Percentiles rank a stretch among this genome's conserved stretches.
phyloP scores from a whole-genome alignment of 163 green algal species.

The Chlamydomonas reinhardtii region DNA sequence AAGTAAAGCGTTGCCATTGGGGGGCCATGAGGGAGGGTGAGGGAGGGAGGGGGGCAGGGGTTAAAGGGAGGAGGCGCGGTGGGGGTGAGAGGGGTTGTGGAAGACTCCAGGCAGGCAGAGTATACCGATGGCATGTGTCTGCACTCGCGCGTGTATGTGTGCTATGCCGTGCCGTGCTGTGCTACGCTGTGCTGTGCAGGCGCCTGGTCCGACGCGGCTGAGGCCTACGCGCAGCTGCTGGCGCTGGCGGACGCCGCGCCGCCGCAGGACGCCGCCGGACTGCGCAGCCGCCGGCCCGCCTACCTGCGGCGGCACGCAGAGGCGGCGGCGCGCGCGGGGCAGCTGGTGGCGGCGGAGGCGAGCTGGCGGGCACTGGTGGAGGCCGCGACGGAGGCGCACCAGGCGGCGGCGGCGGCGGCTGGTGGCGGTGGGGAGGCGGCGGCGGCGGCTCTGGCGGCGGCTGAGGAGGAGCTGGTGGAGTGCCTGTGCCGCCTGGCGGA shows the following conservation, averaged over 20 bases:
- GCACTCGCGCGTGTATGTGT: no score
- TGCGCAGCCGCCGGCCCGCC: background rate
- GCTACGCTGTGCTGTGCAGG: no score
- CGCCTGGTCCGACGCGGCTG: background rate
- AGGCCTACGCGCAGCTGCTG: conserved; percentile 24
- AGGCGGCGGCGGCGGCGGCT: conserved; percentile 4
- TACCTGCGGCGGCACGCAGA: conserved; percentile 31
- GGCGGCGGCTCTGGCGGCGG: conserved; percentile 16
- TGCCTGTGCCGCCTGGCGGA: conserved; percentile 73
- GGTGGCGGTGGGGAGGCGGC: background rate
- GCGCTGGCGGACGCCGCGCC: conserved; percentile 21
- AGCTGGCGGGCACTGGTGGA: conserved; percentile 35
- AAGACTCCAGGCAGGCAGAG: no score
- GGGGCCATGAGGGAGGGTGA: background rate
- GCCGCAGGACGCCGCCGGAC: background rate
- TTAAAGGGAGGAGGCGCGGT: no score
- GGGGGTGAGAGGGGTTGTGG: no score
- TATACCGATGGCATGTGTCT: no score
- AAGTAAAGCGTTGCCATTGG: no score
- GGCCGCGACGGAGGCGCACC: conserved; percentile 10
- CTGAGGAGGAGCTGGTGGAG: conserved; percentile 59
- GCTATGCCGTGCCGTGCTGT: no score
- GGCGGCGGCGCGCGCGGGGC: conserved; percentile 20
- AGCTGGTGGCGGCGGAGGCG: conserved; percentile 61
- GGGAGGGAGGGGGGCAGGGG: background rate